These are phyloP conservation scores for Boletus tylopilopsis DNA, from an alignment of 768 basidiomycete species.

Conservation along the genomic window DNA sequence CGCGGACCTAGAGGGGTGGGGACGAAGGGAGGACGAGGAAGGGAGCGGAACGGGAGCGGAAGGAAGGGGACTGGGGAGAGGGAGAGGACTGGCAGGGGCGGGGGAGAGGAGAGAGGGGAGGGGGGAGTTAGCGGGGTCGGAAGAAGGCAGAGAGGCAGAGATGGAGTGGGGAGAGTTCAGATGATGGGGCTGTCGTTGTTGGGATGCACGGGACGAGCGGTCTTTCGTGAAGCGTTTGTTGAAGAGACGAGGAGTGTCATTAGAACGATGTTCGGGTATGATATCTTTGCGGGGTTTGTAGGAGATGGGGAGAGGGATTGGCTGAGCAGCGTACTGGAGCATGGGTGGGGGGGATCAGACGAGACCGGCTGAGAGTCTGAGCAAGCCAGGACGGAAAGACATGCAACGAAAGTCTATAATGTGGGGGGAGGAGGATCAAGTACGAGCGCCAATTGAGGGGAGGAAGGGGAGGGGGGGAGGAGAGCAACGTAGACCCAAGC, in stretches of 20 bases:
- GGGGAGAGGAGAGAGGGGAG: slow-evolving; percentile 11
- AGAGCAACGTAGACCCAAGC: slow-evolving; percentile 24
- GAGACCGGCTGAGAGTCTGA: slow-evolving; percentile 42
- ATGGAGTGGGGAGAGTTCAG: slow-evolving; percentile 17
- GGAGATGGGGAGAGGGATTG: slow-evolving; percentile 31
- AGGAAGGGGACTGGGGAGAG: slow-evolving; percentile 31
- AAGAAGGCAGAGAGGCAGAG: slow-evolving; percentile 4
- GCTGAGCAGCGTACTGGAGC: slow-evolving; percentile 52
- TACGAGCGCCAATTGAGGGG: background rate
- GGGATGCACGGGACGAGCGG: slow-evolving; percentile 17
- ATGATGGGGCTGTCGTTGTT: slow-evolving; percentile 16
- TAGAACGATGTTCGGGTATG: slow-evolving; percentile 24
- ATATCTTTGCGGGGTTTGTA: slow-evolving; percentile 35
- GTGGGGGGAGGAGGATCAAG: background rate
- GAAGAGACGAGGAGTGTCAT: slow-evolving; percentile 29
- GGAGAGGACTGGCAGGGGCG: slow-evolving; percentile 11
- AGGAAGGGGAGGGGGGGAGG: slow-evolving; percentile 12
- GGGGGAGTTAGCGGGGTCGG: slow-evolving; percentile 19
- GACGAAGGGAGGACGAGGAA: slow-evolving; percentile 33
- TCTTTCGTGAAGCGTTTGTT: slow-evolving; percentile 36
- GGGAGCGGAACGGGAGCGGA: slow-evolving; percentile 29
- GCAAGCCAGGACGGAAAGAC: slow-evolving; percentile 24
- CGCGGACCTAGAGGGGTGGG: slow-evolving; percentile 35
- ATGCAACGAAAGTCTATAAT: slow-evolving; percentile 24
- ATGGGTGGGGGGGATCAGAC: slow-evolving; percentile 52